Evolutionary conservation across 192 early-diverging fungal genomes (phyloP).

Genomic region (Linnemannia hyalina): DNA sequence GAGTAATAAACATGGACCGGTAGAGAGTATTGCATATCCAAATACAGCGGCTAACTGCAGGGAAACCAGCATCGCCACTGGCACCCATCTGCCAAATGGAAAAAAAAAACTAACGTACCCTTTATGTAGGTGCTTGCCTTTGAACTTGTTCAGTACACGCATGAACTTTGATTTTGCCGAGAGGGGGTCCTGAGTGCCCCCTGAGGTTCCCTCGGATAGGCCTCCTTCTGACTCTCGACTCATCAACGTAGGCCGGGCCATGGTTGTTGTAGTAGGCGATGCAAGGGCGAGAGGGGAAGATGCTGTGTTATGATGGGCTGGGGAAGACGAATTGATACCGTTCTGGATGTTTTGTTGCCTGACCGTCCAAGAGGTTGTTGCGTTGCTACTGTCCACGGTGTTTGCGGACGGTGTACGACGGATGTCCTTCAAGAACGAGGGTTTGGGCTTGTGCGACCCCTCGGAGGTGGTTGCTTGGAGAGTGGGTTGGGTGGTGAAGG

Average conservation of each 20-base stretch:
- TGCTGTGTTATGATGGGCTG: not conserved
- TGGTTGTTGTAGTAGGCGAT: not conserved
- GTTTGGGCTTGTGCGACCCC: conserved; percentile 2
- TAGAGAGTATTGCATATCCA: not conserved
- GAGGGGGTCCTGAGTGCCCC: conserved; percentile 7
- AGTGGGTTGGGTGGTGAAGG: not conserved
- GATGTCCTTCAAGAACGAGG: not conserved
- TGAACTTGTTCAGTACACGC: conserved; percentile 50
- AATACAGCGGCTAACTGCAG: not conserved
- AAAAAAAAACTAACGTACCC: not conserved
- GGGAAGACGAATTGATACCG: not conserved
- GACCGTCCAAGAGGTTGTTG: conserved; percentile 12
- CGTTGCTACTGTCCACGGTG: conserved; percentile 19
- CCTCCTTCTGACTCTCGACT: conserved; percentile 9
- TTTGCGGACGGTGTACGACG: not conserved
- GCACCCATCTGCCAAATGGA: not conserved
- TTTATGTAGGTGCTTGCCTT: conserved; percentile 39
- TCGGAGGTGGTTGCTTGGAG: not conserved
- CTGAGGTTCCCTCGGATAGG: not conserved
- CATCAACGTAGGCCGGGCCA: not conserved
- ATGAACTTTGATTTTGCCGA: conserved; percentile 39
- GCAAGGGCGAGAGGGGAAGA: conserved; percentile 1
- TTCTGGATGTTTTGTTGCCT: not conserved
- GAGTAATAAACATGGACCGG: not conserved
- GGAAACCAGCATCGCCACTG: not conserved